Conservation (phyloP, 2,329 filamentous ascomycete genomes). For the Aureobasidium vineae region DNA sequence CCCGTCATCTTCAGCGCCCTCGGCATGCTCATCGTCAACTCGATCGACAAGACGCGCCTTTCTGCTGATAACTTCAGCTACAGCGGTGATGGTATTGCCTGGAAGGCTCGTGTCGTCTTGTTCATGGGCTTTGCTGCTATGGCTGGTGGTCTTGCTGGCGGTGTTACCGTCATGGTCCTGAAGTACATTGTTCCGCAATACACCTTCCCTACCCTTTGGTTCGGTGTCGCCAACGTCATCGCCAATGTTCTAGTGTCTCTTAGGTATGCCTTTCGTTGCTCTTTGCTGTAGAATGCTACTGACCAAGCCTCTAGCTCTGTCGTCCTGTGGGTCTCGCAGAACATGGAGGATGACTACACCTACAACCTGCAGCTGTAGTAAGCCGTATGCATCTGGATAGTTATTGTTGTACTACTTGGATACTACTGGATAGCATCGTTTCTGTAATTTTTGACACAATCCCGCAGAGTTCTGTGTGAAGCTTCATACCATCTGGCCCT, state of each 20-base stretch:
- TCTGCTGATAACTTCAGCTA: constrained; percentile 65
- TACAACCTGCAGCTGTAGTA: constrained; percentile 63
- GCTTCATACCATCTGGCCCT: background rate
- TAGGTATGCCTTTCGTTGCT: constrained; percentile 50
- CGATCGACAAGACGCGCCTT: constrained; percentile 65
- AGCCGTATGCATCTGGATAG: background rate
- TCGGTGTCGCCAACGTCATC: constrained; percentile 65
- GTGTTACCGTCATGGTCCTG: constrained; percentile 65
- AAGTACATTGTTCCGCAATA: constrained; percentile 65
- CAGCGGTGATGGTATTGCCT: constrained; percentile 64
- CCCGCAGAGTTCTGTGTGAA: background rate
- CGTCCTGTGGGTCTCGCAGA: constrained; percentile 68
- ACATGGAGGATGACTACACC: constrained; percentile 71
- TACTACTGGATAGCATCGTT: background rate
- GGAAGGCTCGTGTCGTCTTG: constrained; percentile 66
- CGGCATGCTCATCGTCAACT: constrained; percentile 71
- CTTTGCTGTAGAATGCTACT: background rate
- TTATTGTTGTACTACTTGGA: background rate
- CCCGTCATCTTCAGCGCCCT: constrained; percentile 67
- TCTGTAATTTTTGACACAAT: background rate
- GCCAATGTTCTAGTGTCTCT: constrained; percentile 66
- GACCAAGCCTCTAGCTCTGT: constrained; percentile 50
- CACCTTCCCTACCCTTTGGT: constrained; percentile 61
- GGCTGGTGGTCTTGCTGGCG: constrained; percentile 65
- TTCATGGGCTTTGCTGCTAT: constrained; percentile 69